These are phyloP conservation scores for Letharia lupina DNA, from an alignment of 495 filamentous ascomycete species.

Conservation along the genomic window DNA sequence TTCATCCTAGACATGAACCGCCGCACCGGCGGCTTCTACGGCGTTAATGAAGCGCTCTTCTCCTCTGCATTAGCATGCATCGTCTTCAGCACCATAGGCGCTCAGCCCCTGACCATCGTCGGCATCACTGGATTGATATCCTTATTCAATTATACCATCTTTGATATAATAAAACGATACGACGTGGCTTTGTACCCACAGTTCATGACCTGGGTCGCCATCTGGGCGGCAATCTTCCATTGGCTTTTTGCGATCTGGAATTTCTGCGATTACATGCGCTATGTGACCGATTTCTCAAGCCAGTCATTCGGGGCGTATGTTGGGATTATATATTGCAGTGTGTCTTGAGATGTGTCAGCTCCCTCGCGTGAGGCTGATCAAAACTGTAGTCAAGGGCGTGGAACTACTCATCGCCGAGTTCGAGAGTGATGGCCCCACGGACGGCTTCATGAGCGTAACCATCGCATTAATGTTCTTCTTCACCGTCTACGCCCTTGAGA, in stretches of 20 bases:
- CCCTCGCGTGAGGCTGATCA: background rate
- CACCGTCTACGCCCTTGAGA: conserved; percentile 32
- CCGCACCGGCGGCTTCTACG: conserved; percentile 34
- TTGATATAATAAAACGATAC: conserved; percentile 34
- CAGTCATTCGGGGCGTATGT: conserved; percentile 41
- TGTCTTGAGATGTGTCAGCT: background rate
- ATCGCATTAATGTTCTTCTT: conserved; percentile 34
- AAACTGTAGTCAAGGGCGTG: conserved; percentile 30
- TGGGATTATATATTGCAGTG: conserved; percentile 36
- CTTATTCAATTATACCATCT: conserved; percentile 42
- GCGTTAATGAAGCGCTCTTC: conserved; percentile 40
- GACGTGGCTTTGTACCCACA: conserved; percentile 31
- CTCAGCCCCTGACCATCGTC: conserved; percentile 32
- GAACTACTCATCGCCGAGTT: conserved; percentile 29
- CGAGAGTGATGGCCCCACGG: conserved; percentile 23
- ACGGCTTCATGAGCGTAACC: conserved; percentile 31
- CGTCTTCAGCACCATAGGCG: conserved; percentile 31
- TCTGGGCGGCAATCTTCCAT: conserved; percentile 38
- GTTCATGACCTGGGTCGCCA: conserved; percentile 37
- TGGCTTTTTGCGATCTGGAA: conserved; percentile 36
- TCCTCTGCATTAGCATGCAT: conserved; percentile 36
- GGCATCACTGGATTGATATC: conserved; percentile 30
- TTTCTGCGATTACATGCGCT: conserved; percentile 35
- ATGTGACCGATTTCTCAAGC: conserved; percentile 38
- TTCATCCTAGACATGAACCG: conserved; percentile 39